Base-by-base conservation (phyloP, 768 basidiomycete species). In the Psilocybe cubensis region DNA sequence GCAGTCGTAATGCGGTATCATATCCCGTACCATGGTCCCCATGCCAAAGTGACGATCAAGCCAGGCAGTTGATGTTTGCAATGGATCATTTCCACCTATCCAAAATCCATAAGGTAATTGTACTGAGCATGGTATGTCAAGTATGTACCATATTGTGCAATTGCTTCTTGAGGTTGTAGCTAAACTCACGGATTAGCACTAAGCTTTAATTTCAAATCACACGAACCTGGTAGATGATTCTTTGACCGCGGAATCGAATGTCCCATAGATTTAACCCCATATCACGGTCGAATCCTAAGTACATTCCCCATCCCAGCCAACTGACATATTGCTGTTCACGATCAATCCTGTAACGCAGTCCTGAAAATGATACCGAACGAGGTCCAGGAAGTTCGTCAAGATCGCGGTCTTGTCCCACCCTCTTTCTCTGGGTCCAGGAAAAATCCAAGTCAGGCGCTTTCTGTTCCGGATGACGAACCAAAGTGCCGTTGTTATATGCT, bases 291-390 rank as follows among this genome's bases (percentile, higher is more conserved):
- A 87, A 88, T 48, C 83, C 80, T 27, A 87, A 73, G 59, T 81
- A 87, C 68, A 87, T 53, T 0, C 77, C 74, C 84, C 85, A 87
- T 2, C 84, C 84, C 83, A 88, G 83, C 87, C 87, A 89, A 43
- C 77, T 82, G n/a, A 88, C 69, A 59, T 82, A 86, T 60, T 83
- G 76, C 42, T 72, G 70, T 33, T 76, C 74, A 21, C 64, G 64
- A 61, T 88, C 82, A 1, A 88, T 80, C 38, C 83, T 72, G 65
- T 82, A 88, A 3, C 87, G 76, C 57, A 81, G 65, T 0, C 87
- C 86, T 7, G 79, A 79, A 67, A 88, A 87, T 1, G 80, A 79
- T 0, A 89, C 83, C 0, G 79, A 77, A 38, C 87, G 80, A 25
- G 87, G 87, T 4, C 87, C 87, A 2, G 87, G 83, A 28, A 83